Conservation (phyloP, 139 green algal species). For the Coccomyxa sp. region DNA sequence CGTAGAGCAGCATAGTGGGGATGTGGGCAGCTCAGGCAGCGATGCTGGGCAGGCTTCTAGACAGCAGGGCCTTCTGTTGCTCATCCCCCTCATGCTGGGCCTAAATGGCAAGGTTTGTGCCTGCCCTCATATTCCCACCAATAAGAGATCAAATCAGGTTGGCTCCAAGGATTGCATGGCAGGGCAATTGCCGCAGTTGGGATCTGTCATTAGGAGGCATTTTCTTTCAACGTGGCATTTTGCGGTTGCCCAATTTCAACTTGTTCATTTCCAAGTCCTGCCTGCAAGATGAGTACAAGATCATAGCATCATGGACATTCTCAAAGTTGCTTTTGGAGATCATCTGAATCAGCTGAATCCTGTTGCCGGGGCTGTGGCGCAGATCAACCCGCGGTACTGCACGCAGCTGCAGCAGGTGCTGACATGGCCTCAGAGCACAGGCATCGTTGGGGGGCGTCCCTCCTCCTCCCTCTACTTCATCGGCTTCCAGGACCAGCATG, state of each 20-base stretch:
- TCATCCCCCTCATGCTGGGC: slow-evolving; percentile 11
- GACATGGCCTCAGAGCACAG: slow-evolving; percentile 71
- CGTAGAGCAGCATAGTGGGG: not conserved
- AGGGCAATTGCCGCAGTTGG: too few relatives aligned
- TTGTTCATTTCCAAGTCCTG: too few relatives aligned
- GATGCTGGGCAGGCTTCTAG: not conserved
- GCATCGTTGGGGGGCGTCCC: slow-evolving; percentile 85
- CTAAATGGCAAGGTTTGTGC: slow-evolving; percentile 6
- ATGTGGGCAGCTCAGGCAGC: too few relatives aligned
- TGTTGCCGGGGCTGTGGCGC: slow-evolving; percentile 8
- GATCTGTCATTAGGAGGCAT: too few relatives aligned
- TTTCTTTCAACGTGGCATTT: too few relatives aligned
- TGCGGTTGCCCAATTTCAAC: too few relatives aligned
- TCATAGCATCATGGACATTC: too few relatives aligned
- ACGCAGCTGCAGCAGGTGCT: slow-evolving; percentile 74
- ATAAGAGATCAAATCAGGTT: not conserved
- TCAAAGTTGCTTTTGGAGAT: too few relatives aligned
- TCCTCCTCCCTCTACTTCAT: slow-evolving; percentile 82
- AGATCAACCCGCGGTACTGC: slow-evolving; percentile 76
- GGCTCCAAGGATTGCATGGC: too few relatives aligned
- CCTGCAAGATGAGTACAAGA: too few relatives aligned
- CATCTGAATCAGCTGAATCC: too few relatives aligned
- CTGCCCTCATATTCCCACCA: not conserved
- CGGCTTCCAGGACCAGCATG: slow-evolving; percentile 55
- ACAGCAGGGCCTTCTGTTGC: not conserved